These are phyloP conservation scores for Sophora flavescens DNA, from an alignment of 306 rosid species.

Conservation along the genomic window DNA sequence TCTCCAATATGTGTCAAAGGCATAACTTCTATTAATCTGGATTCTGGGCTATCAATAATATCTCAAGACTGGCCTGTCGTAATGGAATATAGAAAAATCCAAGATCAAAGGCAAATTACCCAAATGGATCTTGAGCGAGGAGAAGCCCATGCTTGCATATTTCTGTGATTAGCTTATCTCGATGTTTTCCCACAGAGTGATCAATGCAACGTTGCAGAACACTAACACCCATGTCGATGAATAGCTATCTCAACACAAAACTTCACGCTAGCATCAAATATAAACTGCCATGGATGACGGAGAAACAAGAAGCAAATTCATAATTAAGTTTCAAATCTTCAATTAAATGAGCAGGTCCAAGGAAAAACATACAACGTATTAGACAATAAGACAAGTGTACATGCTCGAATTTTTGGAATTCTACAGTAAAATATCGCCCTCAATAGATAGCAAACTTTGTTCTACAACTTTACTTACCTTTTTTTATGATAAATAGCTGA, in stretches of 20 bases:
- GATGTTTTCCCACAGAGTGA: conserved; percentile 57
- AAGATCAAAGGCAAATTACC: conserved; percentile 61
- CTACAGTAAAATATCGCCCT: background rate
- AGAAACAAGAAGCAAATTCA: conserved; percentile 23
- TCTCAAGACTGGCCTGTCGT: background rate
- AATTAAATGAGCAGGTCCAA: background rate
- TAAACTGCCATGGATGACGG: conserved; percentile 57
- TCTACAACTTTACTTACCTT: background rate
- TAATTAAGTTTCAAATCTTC: background rate
- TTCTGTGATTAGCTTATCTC: conserved; percentile 59
- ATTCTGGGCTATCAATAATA: background rate
- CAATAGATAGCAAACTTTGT: background rate
- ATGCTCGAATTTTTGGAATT: background rate
- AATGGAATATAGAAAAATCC: conserved; percentile 22
- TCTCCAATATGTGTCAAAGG: background rate
- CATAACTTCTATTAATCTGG: background rate
- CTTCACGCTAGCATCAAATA: conserved; percentile 70
- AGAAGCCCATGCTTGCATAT: conserved; percentile 64
- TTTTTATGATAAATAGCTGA: too few relatives aligned
- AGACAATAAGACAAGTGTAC: background rate
- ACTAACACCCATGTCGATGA: conserved; percentile 84
- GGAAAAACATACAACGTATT: background rate
- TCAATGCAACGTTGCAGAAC: conserved; percentile 78
- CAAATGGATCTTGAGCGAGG: conserved; percentile 79
- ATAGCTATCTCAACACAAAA: conserved; percentile 70